A percentile compares a stretch with the other conserved stretches of the same genome.
These are phyloP conservation scores for Vigna radiata DNA, from an alignment of 306 rosid genomes.

Conservation along the genomic window DNA sequence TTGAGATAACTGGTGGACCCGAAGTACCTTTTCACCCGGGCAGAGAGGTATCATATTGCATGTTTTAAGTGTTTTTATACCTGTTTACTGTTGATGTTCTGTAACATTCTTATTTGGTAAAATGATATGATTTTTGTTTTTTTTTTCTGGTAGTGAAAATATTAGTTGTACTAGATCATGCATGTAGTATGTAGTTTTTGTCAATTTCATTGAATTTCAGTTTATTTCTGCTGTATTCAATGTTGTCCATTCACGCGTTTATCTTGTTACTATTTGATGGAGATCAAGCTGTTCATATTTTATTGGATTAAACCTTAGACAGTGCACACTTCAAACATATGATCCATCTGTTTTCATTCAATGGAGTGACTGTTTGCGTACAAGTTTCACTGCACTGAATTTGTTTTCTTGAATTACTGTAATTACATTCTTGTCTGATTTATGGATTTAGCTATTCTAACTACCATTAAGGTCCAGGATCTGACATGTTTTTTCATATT, in stretches of 20 bases:
- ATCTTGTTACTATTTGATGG: neutral
- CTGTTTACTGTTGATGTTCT: neutral
- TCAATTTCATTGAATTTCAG: too few relatives aligned
- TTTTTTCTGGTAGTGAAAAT: neutral
- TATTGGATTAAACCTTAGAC: neutral
- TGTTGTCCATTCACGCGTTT: too few relatives aligned
- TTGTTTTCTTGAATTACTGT: neutral
- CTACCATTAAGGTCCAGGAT: neutral
- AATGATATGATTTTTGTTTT: neutral
- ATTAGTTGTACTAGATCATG: neutral
- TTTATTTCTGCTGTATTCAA: too few relatives aligned
- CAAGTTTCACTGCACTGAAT: neutral
- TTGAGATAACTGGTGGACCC: conserved; percentile 96
- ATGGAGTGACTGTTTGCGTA: neutral
- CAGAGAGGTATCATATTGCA: conserved; percentile 62
- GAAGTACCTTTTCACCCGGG: conserved; percentile 97
- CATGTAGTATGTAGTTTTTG: neutral
- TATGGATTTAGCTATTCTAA: neutral
- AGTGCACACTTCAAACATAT: too few relatives aligned
- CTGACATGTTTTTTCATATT: neutral
- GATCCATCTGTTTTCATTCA: too few relatives aligned
- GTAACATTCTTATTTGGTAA: neutral
- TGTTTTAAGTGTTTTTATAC: neutral
- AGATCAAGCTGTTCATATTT: neutral
- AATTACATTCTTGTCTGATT: neutral